Base-by-base conservation (phyloP, 371 early-diverging fungal genomes). In the Mucor ambiguus region DNA sequence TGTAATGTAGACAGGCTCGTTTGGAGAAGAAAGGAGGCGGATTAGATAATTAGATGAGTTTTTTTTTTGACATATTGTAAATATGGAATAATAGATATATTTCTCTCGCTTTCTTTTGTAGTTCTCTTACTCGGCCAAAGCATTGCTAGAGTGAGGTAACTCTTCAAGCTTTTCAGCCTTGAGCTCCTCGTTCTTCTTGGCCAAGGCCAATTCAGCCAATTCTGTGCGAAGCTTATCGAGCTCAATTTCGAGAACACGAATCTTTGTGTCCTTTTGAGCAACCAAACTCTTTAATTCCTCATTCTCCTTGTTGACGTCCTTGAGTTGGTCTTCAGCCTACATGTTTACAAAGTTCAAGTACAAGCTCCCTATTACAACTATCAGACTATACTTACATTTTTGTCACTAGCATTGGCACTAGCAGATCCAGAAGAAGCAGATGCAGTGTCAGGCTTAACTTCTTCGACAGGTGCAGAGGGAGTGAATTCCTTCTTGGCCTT, bases 211-310 rank as follows among this genome's bases (percentile, higher is more conserved):
- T 61, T 81, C 77, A 37, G 82, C 72, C 24, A 79, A 46, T 38
- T 75, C 67, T n/a, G 72, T 67, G 63, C 78, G 74, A 44, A 88
- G 66, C 46, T 86, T 85, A 67, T 89, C 88, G 60, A 88, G 26
- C 61, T 89, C 87, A 55, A 83, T 89, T 73, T 95, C 93, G 64
- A 95, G 77, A 67, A 92, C 87, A 46, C 94, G 86, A 73, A 96
- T 93, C 73, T 90, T 87, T 49, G 88, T 87, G 60, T 95, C 94
- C 60, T 88, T 85, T 64, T 89, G 85, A 30, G 90, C 79, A 29
- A 95, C 46, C 59, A 86, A 79, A 71, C 85, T 86, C 83, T 93
- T 95, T 56, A 96, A 80, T 41, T 92, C 91, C 20, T 93, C 94
- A 70, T 92, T 93, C 73, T 95, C 95, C 67, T 92, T 90, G 35